Percentiles rank a stretch among this genome's conserved stretches.
Conservation (phyloP, 108 stramenopile species). For the Heterococcus sp. region DNA sequence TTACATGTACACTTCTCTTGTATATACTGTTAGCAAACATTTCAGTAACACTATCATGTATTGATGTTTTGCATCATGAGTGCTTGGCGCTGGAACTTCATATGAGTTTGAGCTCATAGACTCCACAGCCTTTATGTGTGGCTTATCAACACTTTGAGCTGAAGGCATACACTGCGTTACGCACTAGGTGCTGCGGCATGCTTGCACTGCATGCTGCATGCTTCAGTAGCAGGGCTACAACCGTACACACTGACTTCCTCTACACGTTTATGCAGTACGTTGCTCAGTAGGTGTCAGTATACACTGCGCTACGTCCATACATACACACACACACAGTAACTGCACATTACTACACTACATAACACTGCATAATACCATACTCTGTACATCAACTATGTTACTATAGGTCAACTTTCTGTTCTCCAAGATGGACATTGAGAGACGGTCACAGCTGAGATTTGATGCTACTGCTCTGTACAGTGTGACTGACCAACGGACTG, state of each 20-base stretch:
- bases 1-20: background rate
- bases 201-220: too few relatives aligned
- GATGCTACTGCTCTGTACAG: constrained; percentile 49
- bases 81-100: too few relatives aligned
- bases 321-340: too few relatives aligned
- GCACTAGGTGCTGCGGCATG: too few relatives aligned
- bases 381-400: background rate
- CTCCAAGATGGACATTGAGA: constrained; percentile 18
- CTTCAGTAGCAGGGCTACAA: background rate
- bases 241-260: background rate
- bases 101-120: too few relatives aligned
- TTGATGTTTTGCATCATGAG: too few relatives aligned
- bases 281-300: background rate
- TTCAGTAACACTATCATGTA: background rate
- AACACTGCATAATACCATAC: too few relatives aligned
- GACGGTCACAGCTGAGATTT: constrained; percentile 20
- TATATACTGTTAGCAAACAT: background rate
- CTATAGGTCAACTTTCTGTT: constrained; percentile 36
- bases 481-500: constrained; percentile 44
- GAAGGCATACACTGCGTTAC: too few relatives aligned
- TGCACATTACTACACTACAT: too few relatives aligned
- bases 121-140: too few relatives aligned
- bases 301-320: background rate
- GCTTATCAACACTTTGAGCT: too few relatives aligned
- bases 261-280: background rate